phyloP scores from a whole-genome alignment of 2,329 filamentous ascomycete species.

The Diaporthe destruens region DNA sequence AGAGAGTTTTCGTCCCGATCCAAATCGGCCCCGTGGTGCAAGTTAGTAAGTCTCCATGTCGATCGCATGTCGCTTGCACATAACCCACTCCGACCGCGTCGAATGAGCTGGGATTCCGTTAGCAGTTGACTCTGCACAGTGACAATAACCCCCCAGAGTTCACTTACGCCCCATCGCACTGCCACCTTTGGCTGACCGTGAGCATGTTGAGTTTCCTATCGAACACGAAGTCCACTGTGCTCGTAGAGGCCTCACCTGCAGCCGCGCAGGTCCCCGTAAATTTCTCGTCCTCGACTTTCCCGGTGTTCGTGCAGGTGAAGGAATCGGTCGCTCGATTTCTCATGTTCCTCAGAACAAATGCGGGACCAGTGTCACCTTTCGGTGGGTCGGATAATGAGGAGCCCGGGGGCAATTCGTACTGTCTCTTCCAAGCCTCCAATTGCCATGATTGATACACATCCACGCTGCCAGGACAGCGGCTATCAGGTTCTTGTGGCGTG shows the following conservation, averaged over 20 bases:
- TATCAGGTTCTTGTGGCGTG: conserved; percentile 9
- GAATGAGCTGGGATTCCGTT: neutral
- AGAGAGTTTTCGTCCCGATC: conserved; percentile 19
- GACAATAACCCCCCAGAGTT: neutral
- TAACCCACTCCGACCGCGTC: conserved; percentile 13
- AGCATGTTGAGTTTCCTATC: conserved; percentile 22
- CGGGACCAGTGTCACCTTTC: conserved; percentile 6
- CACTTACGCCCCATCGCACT: conserved; percentile 2
- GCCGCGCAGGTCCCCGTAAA: neutral
- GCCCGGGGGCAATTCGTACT: conserved; percentile 13
- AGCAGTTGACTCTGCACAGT: neutral
- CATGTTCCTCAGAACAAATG: conserved; percentile 1
- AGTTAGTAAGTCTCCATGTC: neutral
- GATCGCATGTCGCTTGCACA: conserved; percentile 20
- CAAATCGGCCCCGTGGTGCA: conserved; percentile 7
- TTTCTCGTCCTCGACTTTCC: neutral
- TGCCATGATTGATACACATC: conserved; percentile 10
- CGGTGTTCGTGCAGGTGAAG: neutral
- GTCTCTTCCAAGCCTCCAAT: conserved; percentile 1
- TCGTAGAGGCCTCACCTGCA: neutral
- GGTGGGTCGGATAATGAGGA: neutral
- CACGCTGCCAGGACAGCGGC: neutral
- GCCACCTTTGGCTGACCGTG: conserved; percentile 7
- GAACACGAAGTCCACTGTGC: conserved; percentile 6
- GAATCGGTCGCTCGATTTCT: neutral